Evolutionary conservation across 2,329 filamentous ascomycete species (phyloP), one percentile per base, ranked within the genome.

Genomic region (Botryosphaeria agaves): DNA sequence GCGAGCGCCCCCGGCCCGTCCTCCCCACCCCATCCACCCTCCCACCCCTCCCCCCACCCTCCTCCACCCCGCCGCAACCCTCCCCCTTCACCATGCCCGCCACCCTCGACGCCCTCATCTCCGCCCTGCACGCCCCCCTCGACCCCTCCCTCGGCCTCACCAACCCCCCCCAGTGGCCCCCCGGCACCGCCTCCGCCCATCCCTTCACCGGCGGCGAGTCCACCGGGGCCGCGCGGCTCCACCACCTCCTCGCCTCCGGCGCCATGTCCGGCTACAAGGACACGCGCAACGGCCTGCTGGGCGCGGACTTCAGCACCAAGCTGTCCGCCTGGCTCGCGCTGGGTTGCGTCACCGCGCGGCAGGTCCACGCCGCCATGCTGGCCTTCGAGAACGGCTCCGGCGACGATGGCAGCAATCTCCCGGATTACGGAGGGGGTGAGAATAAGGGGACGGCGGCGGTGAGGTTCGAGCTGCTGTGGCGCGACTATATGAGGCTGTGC

Each of bases 401-500:
- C 3, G 41, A 48, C 0, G 33, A 55, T 6, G 55, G 52, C 26
- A 51, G 47, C 14, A 27, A 23, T 15, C 23, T 18, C 34, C 48
- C 0, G 34, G 41, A 1, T 59, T 84, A 72, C 33, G 76, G 71
- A 0, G 51, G 72, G 29, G 79, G 79, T 0, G 75, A 84, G 47
- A 84, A 76, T 30, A 67, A 70, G 18, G 78, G 80, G 0, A 83
- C 76, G 0, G 66, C 66, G 19, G 67, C 62, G 0, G 64, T 87
- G 1, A 68, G 80, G 0, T 75, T 80, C 33, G 78, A 87, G 44
- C 57, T 89, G 0, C 51, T 87, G 0, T 83, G 76, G 79, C 60
- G 80, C 24, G 81, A 87, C 43, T 87, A 85, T 43, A 83, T 87
- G 74, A 64, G 76, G 1, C 63, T 87, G 0, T 82, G 76, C 45